Base-by-base conservation (phyloP, 2,329 filamentous ascomycete species). In the Colletotrichum caudatum region DNA sequence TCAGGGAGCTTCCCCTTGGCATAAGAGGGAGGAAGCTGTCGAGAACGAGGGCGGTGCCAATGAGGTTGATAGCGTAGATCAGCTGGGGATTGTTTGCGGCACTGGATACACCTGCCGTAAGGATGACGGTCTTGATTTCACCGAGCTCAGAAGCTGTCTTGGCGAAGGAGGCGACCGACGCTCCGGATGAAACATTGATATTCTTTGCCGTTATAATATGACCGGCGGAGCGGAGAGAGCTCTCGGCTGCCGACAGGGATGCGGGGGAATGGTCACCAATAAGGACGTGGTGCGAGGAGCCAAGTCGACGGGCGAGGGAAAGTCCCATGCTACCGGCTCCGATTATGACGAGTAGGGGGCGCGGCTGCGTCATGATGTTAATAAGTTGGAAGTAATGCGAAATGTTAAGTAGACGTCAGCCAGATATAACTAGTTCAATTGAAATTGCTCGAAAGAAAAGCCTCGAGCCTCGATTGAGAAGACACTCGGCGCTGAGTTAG, bases 321-420 rank as follows among this genome's bases (percentile, higher is more conserved):
- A 67, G 29, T 23, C 68, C 64, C 44, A 71, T 71, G 26, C 68
- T 58, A 23, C 64, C 51, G 8, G 64, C 64, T 20, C 68, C 58
- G 26, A 71, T 63, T 20, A 67, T 26, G n/a, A 44, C 56, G 3
- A 70, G n/a, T 16, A 64, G 26, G 20, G 67, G 61, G 8, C 54
- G 66, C 11, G 14, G 23, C 14, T 44, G 29, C 18, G 39, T 33
- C 8, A 57, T 60, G 6, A 41, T 39, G n/a, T 60, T 60, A 20
- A 20, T 58, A 29, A 53, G 23, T 53, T 29, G 14, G 50, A 53
- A 53, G 35, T 35, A 35, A 35, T 35, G 6, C 35, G 5, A 35
- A 35, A 35, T 6, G 9, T 35, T 35, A 7, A 35, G 35, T 35
- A 35, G 35, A 35, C 35, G 9, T 35, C 35, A 35, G 35, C 35